Evolutionary conservation across 23 red algal species (phyloP), one percentile per base, ranked within the genome.

Genomic region (Cyanidioschyzon merolae): DNA sequence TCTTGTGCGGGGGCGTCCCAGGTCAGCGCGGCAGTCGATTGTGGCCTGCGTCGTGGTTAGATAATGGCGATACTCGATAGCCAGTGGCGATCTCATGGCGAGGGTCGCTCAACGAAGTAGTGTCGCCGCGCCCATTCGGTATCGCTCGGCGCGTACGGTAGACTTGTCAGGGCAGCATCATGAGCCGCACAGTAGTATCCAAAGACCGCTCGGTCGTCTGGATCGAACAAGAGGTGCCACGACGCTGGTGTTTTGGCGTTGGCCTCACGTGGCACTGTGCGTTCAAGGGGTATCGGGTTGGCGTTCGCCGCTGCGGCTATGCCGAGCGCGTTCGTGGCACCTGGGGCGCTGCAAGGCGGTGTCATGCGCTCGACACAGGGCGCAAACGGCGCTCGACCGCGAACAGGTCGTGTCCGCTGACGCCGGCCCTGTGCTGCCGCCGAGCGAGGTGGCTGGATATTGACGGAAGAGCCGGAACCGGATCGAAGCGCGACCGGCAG

Each of bases 81-180:
- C n/a, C n/a, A 3, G 63, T 35, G 16, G n/a, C n/a, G 12, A 7
- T 32, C 7, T 71, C 32, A 71, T 25, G 21, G 32, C 16, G 63
- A 17, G 2, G 16, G 63, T 35, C 63, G 63, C 32, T 71, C 63
- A 32, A 71, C 30, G 29, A 71, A 71, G 29, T 71, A 71, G 63
- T 71, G 63, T 71, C 32, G 21, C 2, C 63, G 63, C 16, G 63
- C 63, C 63, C 63, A 71, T 25, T 71, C 63, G 63, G 63, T 32
- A 7, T 71, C 63, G 63, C 30, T 71, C 12, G 30, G 2, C 29
- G 63, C 2, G 16, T 7, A 7, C 12, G 63, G 3, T 27, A 71
- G 63, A 7, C 63, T 25, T 32, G 21, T 32, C 12, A 35, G 12
- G n/a, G 3, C n/a, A 7, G 7, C 63, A 35, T 25, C 63, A 12